Base-by-base conservation (phyloP, 2,329 filamentous ascomycete genomes). In the Hypoxylon sp. region DNA sequence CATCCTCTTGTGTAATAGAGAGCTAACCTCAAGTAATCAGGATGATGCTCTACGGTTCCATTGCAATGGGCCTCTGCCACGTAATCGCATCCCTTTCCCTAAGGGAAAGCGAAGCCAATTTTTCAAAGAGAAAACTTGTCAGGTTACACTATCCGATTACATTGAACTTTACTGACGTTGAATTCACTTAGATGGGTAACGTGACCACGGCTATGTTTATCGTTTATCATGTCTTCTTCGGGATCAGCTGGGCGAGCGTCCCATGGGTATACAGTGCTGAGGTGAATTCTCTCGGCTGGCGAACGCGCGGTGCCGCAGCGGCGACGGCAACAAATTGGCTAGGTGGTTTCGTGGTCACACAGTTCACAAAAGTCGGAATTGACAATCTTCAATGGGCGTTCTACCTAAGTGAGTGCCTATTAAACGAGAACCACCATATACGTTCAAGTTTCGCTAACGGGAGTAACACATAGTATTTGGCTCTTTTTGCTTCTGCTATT, bases 261-360 rank as follows among this genome's bases (percentile, higher is more conserved):
- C 67, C 67, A 1, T 81, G 79, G 80, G 79, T 82, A 2, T 82
- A 80, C 62, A 77, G 77, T 25, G 78, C 79, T 3, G 80, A 82
- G 63, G 74, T 82, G 50, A 82, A 81, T 69, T 79, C 77, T 1
- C 73, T 82, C 0, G 78, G 78, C 5, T 81, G 79, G 80, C 73
- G 80, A 12, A 77, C 77, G 2, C 74, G 79, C 5, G 81, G 81
- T 7, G 81, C 81, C 1, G 81, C 80, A 2, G 81, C 80, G 0
- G 81, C 80, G 0, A 82, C 81, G 1, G 79, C 80, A 0, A 81
- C 80, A 1, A 82, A 83, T 64, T 83, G 81, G 81, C 70, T 82
- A 7, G 74, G 75, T 34, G 79, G 79, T 6, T 83, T 82, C 55
- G 77, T 80, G 5, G 79, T 81, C 6, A 78, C 78, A 0, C 80